Base-by-base conservation (phyloP, 805 yeast genomes). In the Saitoella complicata region DNA sequence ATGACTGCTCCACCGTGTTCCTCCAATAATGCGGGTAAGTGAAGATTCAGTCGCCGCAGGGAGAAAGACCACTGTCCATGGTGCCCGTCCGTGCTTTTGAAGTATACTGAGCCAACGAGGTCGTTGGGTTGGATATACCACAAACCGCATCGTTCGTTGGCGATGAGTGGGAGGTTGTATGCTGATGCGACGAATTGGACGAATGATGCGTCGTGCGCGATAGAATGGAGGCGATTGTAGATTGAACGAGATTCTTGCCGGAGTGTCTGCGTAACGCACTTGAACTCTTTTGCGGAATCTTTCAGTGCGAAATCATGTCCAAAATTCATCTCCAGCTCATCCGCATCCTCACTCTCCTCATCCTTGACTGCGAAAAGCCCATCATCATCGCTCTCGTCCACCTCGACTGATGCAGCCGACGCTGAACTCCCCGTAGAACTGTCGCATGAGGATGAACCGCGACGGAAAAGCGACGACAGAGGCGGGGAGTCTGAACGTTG, bases 51-150 rank as follows among this genome's bases (percentile, higher is more conserved):
- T 39, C 96, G 62, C 42, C 93, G 66, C 11, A 74, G 59, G 33
- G 84, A 78, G 54, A 86, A 85, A 32, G 70, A 69, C 95, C 95
- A 86, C 51, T 82, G 77, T 45, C 72, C 71, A 0, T 75, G 76
- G 55, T 86, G 96, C 0, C 96, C 96, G 61, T 86, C 95, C 0
- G 95, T 86, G 30, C 93, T 80, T 55, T 86, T 86, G 64, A 86
- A 86, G 55, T 86, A 85, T 11, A 78, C 72, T 0, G 78, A 67
- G 4, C 70, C 74, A 0, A 45, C 39, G 29, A 60, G 63, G 0
- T 51, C 40, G 0, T 48, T 45, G 0, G 80, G 76, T 0, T 71
- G 65, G 3, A 78, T 73, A 53, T 86, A 86, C 95, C 95, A 86
- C 9, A 73, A 55, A 0, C 95, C 95, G 59, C 95, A 85, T 43